Evolutionary conservation across 495 filamentous ascomycete species (phyloP), one percentile per base, ranked within the genome.

Genomic region (Aspergillus biplanus): DNA sequence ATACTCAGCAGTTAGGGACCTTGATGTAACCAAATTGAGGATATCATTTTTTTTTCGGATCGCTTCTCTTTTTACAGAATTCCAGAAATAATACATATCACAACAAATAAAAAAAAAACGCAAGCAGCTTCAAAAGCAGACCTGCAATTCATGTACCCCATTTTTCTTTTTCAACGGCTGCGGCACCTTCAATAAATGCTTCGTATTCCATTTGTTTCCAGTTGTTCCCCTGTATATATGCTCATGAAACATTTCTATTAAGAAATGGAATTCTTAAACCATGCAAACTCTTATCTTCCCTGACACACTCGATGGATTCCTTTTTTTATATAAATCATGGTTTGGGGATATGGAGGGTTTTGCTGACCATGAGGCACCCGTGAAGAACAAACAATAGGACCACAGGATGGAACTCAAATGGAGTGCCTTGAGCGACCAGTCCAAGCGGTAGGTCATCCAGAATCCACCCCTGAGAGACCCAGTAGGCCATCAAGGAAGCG

Each of bases 261-360:
- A 59, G 61, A 61, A 64, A 62, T 31, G 57, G 21, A 33, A 50
- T 50, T 47, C 58, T 50, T 42, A 16, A 52, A 60, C 44, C 31
- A 63, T 27, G 56, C 46, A 61, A 60, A 49, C 53, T 46, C n/a
- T 12, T 9, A 27, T 9, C 47, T 37, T 15, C 39, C 39, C 21
- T 7, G 44, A 39, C 49, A 49, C 35, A 50, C 63, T 44, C 61
- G 34, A 62, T 52, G 47, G 16, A 12, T 39, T 56, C 37, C n/a
- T 52, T 33, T 35, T 11, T 61, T 74, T 68, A 97, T 27, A 27
- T 27, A 27, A 1, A 27, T 27, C 21, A 27, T 52, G 92, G 91
- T 84, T 99, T 99, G n/a, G 95, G 95, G 47, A 99, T 93, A 71
- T 96, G 92, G 71, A 99, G 85, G 35, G 86, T 92, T 83, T 93